A percentile compares a stretch with the other conserved stretches of the same genome.
Evolutionary conservation across 2,329 filamentous ascomycete genomes (phyloP).

Genomic region (Clonostachys solani): DNA sequence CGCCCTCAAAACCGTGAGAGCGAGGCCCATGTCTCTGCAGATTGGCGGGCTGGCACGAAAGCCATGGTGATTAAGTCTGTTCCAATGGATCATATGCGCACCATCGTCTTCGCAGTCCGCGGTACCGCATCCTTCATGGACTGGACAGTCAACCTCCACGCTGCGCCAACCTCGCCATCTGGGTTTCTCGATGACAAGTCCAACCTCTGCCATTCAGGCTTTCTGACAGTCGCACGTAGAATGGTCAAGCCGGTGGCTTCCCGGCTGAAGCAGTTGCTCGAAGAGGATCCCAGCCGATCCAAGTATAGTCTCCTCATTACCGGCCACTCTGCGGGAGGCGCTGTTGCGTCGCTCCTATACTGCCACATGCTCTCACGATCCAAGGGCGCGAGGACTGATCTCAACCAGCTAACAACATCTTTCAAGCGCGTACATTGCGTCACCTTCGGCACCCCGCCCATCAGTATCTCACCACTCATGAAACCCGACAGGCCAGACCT

Average conservation of each 20-base stretch:
- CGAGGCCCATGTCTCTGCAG: slow-evolving; percentile 65
- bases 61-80: slow-evolving; percentile 83
- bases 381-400: slow-evolving; percentile 55
- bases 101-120: slow-evolving; percentile 79
- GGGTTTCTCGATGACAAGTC: slow-evolving; percentile 73
- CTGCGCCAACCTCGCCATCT: slow-evolving; percentile 58
- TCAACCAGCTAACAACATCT: slow-evolving; percentile 62
- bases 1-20: slow-evolving; percentile 58
- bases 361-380: slow-evolving; percentile 70
- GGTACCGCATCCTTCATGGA: slow-evolving; percentile 79
- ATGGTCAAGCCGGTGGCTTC: slow-evolving; percentile 73
- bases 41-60: slow-evolving; percentile 73
- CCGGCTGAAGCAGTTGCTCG: slow-evolving; percentile 63
- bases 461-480: slow-evolving; percentile 65
- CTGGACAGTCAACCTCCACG: slow-evolving; percentile 80
- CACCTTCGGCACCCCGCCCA: slow-evolving; percentile 79
- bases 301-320: slow-evolving; percentile 74
- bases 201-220: slow-evolving; percentile 79
- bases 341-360: slow-evolving; percentile 76
- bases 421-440: slow-evolving; percentile 82
- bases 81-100: slow-evolving; percentile 71
- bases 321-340: slow-evolving; percentile 82
- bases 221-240: slow-evolving; percentile 68
- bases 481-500: slow-evolving; percentile 47
- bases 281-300: slow-evolving; percentile 65